Evolutionary conservation across 345 rosid species (phyloP).

Genomic region (Populus ilicifolia): DNA sequence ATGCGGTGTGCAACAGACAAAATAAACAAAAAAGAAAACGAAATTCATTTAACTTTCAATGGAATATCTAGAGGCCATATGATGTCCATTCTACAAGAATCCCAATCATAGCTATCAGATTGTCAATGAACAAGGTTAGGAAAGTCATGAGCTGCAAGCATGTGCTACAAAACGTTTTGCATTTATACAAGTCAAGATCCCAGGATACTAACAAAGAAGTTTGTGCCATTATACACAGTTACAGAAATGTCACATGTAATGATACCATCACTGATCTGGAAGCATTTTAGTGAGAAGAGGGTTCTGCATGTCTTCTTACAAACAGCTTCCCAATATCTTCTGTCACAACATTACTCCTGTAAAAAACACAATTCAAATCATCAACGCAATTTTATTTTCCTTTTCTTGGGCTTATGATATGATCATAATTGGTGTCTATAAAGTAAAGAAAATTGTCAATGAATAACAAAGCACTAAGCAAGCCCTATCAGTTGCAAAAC

Average conservation of each 20-base stretch:
- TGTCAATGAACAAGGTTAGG: background rate
- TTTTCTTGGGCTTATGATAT: background rate
- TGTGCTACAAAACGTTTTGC: background rate
- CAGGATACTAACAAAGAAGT: background rate
- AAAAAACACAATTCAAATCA: constrained; percentile 8
- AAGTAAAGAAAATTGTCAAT: background rate
- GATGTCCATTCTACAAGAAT: background rate
- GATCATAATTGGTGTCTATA: background rate
- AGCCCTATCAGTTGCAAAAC: background rate
- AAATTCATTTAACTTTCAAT: background rate
- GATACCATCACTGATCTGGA: constrained; percentile 5
- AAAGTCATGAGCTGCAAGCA: background rate
- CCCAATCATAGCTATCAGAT: background rate
- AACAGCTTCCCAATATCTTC: constrained; percentile 88
- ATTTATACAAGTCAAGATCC: constrained; percentile 17
- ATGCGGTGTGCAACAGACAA: background rate
- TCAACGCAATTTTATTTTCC: constrained; percentile 1
- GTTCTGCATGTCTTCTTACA: constrained; percentile 48
- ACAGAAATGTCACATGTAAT: constrained; percentile 3
- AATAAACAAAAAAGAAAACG: background rate
- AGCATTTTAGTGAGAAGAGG: constrained; percentile 31
- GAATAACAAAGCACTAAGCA: background rate
- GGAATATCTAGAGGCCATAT: background rate
- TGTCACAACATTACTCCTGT: constrained; percentile 92
- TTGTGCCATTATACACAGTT: constrained; percentile 8